phyloP scores from a whole-genome alignment of 2,329 filamentous ascomycete genomes.

The Verticillium klebahnii region DNA sequence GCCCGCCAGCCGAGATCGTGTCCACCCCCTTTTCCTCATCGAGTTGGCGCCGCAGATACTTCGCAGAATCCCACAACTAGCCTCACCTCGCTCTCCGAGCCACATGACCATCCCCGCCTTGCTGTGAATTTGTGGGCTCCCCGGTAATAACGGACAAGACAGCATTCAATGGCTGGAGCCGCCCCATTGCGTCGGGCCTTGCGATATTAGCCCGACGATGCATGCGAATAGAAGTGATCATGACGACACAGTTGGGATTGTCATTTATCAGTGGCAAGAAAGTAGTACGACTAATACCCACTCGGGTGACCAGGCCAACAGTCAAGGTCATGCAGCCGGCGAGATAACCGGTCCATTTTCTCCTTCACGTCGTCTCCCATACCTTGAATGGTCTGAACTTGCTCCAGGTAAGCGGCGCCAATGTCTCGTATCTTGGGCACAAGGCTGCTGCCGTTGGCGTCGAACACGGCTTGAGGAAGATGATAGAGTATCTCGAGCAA shows the following conservation, averaged over 20 bases:
- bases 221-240: too few species aligned
- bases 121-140: background rate
- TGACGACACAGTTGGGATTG: too few species aligned
- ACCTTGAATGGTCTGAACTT: conserved; percentile 5
- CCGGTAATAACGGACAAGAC: too few species aligned
- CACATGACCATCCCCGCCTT: background rate
- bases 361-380: conserved; percentile 7
- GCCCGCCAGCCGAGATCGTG: background rate
- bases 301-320: conserved; percentile 19
- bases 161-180: too few species aligned
- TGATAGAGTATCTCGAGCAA: conserved; percentile 29
- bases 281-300: background rate
- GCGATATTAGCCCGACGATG: too few species aligned
- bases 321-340: conserved; percentile 25
- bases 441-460: conserved; percentile 26
- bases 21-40: background rate
- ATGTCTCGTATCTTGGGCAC: conserved; percentile 33
- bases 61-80: background rate
- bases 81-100: background rate
- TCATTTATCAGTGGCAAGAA: too few species aligned
- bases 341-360: conserved; percentile 22
- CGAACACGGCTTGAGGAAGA: conserved; percentile 24
- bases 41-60: background rate
- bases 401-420: conserved; percentile 26
- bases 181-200: too few species aligned